Evolutionary conservation across 768 basidiomycete genomes (phyloP).

Genomic region (Mycena indigotica): DNA sequence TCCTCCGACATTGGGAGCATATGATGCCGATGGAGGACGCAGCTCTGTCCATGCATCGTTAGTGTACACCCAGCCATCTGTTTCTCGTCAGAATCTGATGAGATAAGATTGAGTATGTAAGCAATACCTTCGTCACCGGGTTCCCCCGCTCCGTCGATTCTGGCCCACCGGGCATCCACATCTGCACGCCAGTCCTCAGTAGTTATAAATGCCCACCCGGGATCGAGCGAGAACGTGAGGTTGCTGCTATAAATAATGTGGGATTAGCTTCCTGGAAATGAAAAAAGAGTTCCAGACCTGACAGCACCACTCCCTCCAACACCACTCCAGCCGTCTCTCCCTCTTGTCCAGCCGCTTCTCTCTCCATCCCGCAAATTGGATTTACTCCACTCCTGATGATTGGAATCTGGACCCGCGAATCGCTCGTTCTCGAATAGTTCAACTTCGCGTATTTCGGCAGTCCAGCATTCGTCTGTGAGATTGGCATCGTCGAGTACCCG

Average conservation of each 20-base stretch:
- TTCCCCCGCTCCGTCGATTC: slow-evolving; percentile 24
- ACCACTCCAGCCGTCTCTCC: slow-evolving; percentile 71
- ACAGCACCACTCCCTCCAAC: slow-evolving; percentile 55
- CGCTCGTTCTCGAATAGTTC: slow-evolving; percentile 85
- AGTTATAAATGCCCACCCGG: slow-evolving; percentile 74
- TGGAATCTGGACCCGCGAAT: slow-evolving; percentile 32
- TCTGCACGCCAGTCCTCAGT: slow-evolving; percentile 81
- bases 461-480: slow-evolving; percentile 66
- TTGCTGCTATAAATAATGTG: slow-evolving; percentile 58
- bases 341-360: slow-evolving; percentile 68
- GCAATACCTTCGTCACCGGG: background rate
- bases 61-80: slow-evolving; percentile 83
- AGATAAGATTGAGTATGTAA: background rate
- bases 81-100: background rate
- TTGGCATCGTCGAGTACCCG: slow-evolving; percentile 64
- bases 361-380: slow-evolving; percentile 46
- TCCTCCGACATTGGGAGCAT: slow-evolving; percentile 42
- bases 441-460: slow-evolving; percentile 62
- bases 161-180: slow-evolving; percentile 57
- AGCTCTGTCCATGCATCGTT: slow-evolving; percentile 74
- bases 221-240: slow-evolving; percentile 75
- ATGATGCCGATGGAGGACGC: slow-evolving; percentile 34
- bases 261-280: slow-evolving; percentile 15
- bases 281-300: slow-evolving; percentile 50
- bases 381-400: slow-evolving; percentile 46